Conservation (phyloP, 768 basidiomycete genomes). For the Suillus subalutaceus region DNA sequence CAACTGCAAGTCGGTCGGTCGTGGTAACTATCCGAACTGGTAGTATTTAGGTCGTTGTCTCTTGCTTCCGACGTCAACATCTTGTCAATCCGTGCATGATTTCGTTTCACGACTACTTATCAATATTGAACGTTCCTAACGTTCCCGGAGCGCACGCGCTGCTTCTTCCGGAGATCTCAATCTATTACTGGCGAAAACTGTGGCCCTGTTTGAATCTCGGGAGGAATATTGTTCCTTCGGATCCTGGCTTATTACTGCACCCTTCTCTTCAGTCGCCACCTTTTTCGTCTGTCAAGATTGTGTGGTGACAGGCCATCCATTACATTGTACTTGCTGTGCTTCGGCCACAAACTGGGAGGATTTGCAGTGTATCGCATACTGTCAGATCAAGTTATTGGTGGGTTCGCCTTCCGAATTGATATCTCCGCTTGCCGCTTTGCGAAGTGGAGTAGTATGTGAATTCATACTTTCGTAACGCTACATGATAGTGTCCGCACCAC, state of each 20-base stretch:
- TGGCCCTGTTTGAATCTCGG: constrained; percentile 12
- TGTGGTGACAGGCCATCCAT: not conserved
- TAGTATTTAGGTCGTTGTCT: not conserved
- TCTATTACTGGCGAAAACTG: constrained; percentile 17
- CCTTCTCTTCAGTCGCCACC: not conserved
- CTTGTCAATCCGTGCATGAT: not conserved
- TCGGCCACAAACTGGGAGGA: not conserved
- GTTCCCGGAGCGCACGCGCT: constrained; percentile 21
- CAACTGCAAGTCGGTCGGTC: not conserved
- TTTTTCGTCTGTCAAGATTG: not conserved
- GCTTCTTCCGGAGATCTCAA: constrained; percentile 17
- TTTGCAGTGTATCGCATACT: not conserved
- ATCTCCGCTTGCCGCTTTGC: not conserved
- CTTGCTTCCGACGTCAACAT: not conserved
- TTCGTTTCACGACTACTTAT: constrained; percentile 1
- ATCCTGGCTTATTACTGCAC: not conserved
- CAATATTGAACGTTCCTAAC: constrained; percentile 11
- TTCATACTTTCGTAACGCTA: not conserved
- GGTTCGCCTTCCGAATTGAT: not conserved
- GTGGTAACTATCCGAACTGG: not conserved
- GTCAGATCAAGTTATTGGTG: constrained; percentile 3
- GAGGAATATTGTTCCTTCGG: constrained; percentile 6
- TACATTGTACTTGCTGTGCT: not conserved
- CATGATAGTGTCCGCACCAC: not conserved
- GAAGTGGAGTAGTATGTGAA: not conserved